Conservation (phyloP, 441 rosid species). For the Eutrema salsugineum region DNA sequence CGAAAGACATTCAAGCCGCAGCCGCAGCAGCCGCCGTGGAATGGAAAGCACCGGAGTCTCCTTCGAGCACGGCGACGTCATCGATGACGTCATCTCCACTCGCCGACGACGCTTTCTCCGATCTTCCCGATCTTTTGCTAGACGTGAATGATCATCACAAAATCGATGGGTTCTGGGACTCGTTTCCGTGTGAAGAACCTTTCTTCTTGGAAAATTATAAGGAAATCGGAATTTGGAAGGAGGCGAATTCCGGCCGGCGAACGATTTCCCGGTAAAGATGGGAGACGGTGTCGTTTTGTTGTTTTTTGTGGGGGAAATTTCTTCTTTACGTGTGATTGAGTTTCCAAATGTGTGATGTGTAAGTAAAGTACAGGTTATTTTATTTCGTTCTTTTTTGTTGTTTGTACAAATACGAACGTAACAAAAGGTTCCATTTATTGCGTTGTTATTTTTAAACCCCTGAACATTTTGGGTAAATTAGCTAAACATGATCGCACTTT, state of each 20-base stretch:
- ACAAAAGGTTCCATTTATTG: background rate
- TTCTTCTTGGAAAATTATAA: constrained; percentile 25
- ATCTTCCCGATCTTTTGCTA: constrained; percentile 63
- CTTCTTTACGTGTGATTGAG: constrained; percentile 14
- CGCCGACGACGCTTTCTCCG: constrained; percentile 53
- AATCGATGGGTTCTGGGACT: constrained; percentile 42
- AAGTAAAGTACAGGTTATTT: constrained; percentile 21
- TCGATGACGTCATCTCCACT: constrained; percentile 18
- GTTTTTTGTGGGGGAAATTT: constrained; percentile 6
- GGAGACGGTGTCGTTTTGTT: constrained; percentile 8
- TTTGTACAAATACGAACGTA: constrained; percentile 10
- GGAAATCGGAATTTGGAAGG: background rate
- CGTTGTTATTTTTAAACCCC: background rate
- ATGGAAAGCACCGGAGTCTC: constrained; percentile 32
- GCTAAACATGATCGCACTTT: background rate
- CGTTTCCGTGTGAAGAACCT: constrained; percentile 42
- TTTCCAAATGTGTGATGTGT: constrained; percentile 28
- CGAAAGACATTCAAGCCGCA: constrained; percentile 64
- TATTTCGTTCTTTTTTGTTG: background rate
- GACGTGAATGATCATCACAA: constrained; percentile 38
- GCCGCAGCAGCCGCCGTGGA: constrained; percentile 53
- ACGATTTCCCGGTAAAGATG: constrained; percentile 7
- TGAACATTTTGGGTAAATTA: background rate
- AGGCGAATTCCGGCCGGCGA: background rate
- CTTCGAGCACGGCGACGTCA: constrained; percentile 33